These are phyloP conservation scores for Bipolaris zeicola DNA, from an alignment of 2,329 filamentous ascomycete species.

Conservation along the genomic window DNA sequence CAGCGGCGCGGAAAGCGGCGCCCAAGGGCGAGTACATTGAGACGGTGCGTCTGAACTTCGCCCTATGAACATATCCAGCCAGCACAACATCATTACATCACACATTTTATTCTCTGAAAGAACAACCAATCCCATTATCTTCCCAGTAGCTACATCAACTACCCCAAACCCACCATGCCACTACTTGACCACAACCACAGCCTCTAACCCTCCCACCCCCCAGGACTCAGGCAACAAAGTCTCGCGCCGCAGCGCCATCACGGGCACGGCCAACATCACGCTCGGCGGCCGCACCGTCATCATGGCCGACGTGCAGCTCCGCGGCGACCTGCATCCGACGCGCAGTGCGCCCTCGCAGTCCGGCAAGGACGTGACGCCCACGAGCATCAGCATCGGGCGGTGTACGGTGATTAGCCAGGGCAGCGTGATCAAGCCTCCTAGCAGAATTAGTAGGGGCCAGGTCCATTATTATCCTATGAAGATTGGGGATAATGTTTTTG, in stretches of 20 bases:
- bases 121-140: not conserved
- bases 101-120: not conserved
- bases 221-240: conserved; percentile 99
- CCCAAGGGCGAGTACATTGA: conserved; percentile 95
- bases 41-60: conserved; percentile 68
- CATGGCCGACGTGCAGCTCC: conserved; percentile 91
- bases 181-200: not conserved
- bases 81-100: not conserved
- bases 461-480: conserved; percentile 86
- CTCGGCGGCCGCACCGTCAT: conserved; percentile 94
- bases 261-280: conserved; percentile 97
- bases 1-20: conserved; percentile 59
- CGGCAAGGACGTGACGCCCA: conserved; percentile 41
- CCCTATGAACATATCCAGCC: not conserved
- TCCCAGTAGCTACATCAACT: too few relatives aligned
- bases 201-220: not conserved
- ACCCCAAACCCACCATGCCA: not conserved
- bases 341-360: conserved; percentile 44
- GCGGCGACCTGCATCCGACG: conserved; percentile 73
- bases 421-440: conserved; percentile 80
- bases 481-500: conserved; percentile 92
- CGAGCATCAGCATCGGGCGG: conserved; percentile 82
- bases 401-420: conserved; percentile 87
- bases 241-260: conserved; percentile 85
- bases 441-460: conserved; percentile 75